These are phyloP conservation scores for Lactarius hatsudake DNA, from an alignment of 768 basidiomycete genomes.

Conservation along the genomic window DNA sequence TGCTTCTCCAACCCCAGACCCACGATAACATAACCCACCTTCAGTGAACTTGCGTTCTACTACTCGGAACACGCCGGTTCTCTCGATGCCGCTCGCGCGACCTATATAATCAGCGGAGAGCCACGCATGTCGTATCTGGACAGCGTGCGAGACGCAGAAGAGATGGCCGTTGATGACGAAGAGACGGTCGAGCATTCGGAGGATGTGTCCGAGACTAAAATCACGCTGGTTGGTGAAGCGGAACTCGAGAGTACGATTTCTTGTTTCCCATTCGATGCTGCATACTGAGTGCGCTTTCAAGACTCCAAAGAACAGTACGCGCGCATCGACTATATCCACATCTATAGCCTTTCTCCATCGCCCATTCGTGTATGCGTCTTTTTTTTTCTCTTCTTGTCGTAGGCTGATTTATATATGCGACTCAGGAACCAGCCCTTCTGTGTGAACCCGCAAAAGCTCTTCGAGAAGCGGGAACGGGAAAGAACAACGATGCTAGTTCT, in stretches of 20 bases:
- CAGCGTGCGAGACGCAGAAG: slow-evolving; percentile 24
- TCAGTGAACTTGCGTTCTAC: slow-evolving; percentile 63
- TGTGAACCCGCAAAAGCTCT: slow-evolving; percentile 24
- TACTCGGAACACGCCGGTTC: slow-evolving; percentile 44
- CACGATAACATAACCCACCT: slow-evolving; percentile 9
- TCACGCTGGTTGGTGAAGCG: slow-evolving; percentile 61
- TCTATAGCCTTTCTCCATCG: slow-evolving; percentile 73
- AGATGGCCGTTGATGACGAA: slow-evolving; percentile 39
- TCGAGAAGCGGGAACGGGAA: slow-evolving; percentile 18
- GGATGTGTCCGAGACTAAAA: slow-evolving; percentile 44
- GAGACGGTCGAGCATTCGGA: slow-evolving; percentile 42
- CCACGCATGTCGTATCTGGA: slow-evolving; percentile 16
- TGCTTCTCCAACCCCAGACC: neutral
- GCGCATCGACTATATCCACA: slow-evolving; percentile 52
- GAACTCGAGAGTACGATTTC: slow-evolving; percentile 57
- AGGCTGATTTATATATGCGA: neutral
- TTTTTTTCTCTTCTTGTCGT: neutral
- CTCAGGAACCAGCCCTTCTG: slow-evolving; percentile 47
- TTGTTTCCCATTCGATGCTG: neutral
- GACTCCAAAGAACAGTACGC: slow-evolving; percentile 53
- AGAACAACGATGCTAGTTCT: neutral
- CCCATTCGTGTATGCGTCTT: slow-evolving; percentile 49
- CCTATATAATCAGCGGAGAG: slow-evolving; percentile 68
- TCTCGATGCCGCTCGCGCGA: slow-evolving; percentile 52
- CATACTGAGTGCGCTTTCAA: slow-evolving; percentile 31